phyloP scores from a whole-genome alignment of 805 yeast genomes.

The Wickerhamomyces bovis region DNA sequence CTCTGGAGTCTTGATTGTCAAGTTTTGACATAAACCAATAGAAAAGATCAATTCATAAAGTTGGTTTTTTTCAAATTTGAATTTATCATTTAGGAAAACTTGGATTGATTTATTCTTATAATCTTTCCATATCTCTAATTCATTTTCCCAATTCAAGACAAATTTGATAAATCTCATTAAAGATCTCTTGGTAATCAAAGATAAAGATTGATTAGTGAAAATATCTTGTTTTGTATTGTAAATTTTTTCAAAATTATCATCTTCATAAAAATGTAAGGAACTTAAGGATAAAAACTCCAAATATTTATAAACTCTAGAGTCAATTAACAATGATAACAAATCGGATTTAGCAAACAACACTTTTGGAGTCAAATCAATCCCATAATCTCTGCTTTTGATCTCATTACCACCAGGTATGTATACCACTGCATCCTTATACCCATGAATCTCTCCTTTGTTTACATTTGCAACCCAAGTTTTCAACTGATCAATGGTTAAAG shows the following conservation, averaged over 20 bases:
- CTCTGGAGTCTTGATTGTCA: constrained; percentile 57
- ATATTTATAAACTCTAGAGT: constrained; percentile 84
- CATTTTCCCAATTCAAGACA: constrained; percentile 63
- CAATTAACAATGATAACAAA: constrained; percentile 67
- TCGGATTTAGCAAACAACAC: constrained; percentile 89
- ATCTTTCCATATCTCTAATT: constrained; percentile 49
- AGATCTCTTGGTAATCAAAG: constrained; percentile 70
- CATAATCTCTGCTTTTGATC: constrained; percentile 58
- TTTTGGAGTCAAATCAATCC: constrained; percentile 83
- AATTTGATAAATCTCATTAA: constrained; percentile 91
- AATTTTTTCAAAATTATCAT: constrained; percentile 82
- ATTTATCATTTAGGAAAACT: constrained; percentile 55
- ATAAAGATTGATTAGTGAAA: constrained; percentile 78
- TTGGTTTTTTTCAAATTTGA: constrained; percentile 68
- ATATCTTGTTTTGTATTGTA: constrained; percentile 88
- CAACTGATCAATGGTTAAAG: constrained; percentile 80
- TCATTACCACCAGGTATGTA: constrained; percentile 64
- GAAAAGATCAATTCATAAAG: constrained; percentile 79
- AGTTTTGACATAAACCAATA: constrained; percentile 68
- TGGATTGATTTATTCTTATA: constrained; percentile 52
- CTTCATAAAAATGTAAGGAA: constrained; percentile 90
- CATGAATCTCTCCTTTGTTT: constrained; percentile 31
- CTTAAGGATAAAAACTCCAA: constrained; percentile 87
- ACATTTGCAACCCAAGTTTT: constrained; percentile 77
- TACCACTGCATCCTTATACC: constrained; percentile 66